These are phyloP conservation scores for Gypsophila paniculata DNA, from an alignment of 179 eudicot species.

Conservation along the genomic window DNA sequence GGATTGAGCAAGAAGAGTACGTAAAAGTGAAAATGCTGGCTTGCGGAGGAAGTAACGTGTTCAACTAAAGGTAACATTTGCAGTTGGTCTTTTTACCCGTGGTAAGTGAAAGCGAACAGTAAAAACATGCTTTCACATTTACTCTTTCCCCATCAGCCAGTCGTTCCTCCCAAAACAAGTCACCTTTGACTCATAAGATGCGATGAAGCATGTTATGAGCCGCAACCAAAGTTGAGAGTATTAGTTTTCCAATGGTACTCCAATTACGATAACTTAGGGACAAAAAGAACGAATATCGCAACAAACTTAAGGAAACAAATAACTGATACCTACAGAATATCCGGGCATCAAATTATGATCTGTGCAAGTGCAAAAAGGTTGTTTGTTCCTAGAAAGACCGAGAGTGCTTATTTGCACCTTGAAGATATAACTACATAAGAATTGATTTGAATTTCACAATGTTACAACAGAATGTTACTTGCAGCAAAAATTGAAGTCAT, in stretches of 20 bases:
- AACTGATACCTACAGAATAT: neutral
- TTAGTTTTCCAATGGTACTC: neutral
- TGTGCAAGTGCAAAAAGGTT: neutral
- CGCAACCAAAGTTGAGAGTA: neutral
- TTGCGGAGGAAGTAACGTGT: constrained; percentile 13
- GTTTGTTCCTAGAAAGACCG: neutral
- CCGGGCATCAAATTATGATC: neutral
- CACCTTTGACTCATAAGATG: too few species aligned
- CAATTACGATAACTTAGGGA: neutral
- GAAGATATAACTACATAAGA: neutral
- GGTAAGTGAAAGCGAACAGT: neutral
- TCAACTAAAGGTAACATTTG: neutral
- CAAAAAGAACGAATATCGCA: neutral
- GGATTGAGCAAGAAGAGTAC: neutral
- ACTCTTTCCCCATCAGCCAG: too few species aligned
- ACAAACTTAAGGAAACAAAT: neutral
- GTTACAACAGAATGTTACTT: neutral
- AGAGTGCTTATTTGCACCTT: neutral
- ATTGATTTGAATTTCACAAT: constrained; percentile 1
- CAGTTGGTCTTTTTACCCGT: neutral
- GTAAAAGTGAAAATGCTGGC: constrained; percentile 2
- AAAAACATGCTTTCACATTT: neutral
- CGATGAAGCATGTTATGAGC: neutral
- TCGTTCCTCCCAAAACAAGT: too few species aligned
- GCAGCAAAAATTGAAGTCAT: constrained; percentile 6